Evolutionary conservation across 1,284 basidiomycete genomes (phyloP), one percentile per base, ranked within the genome.

Genomic region (Megacollybia platyphylla): DNA sequence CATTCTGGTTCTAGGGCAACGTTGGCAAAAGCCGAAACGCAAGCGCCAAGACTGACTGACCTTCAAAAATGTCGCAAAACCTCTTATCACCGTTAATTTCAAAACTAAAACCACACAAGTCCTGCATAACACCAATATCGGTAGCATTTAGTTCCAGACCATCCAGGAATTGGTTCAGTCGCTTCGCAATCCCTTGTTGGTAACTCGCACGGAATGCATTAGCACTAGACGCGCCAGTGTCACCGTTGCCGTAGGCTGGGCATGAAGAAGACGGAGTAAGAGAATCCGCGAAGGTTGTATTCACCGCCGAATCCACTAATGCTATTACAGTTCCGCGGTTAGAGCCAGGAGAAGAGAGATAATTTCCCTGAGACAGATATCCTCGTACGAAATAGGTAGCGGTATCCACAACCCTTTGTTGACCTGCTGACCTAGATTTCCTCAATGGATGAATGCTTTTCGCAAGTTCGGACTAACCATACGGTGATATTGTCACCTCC

Each of bases 1-100:
- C 73, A 68, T 54, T 83, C 79, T 6, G 72, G 60, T 40, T 77
- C 79, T 58, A 56, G 1, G n/a, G 11, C 26, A 42, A 41, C 10
- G 29, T 54, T 5, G 68, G 44, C 11, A 68, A 54, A 1, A 64
- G 20, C 20, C 20, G 20, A 24, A 24, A 24, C 5, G 20, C 20
- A 5, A 24, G 20, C 20, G 20, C 4, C 20, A 15, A 15, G 15
- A 28, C 17, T n/a, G 26, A 48, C 55, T 5, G 40, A 59, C 60
- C 52, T 43, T 54, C 49, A 36, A 62, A 63, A 10, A 60, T 43
- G 41, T 60, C 56, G 41, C 67, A 69, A 45, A 66, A 69, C 26
- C 59, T 55, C 15, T 50, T 58, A 44, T 65, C 60, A 2, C 65
- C 65, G 42, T 56, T 48, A 8, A 69, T 50, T 43, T 61, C 64